Evolutionary conservation across 2,329 filamentous ascomycete species (phyloP).

Genomic region (Lachnellula willkommii): DNA sequence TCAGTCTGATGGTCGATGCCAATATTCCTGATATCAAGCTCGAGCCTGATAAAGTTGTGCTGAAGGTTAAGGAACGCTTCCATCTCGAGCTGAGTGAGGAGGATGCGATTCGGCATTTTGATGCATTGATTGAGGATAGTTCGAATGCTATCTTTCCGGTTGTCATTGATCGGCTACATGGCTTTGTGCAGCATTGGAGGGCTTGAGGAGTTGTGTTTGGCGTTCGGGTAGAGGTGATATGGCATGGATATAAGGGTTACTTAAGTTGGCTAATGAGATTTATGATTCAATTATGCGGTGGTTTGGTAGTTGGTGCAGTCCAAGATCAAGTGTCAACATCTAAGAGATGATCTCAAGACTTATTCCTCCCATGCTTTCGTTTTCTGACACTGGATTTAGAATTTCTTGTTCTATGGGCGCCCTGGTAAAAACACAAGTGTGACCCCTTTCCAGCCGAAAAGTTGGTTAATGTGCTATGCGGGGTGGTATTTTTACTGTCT

Average conservation of each 20-base stretch:
- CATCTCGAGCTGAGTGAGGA: constrained; percentile 88
- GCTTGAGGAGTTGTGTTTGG: constrained; percentile 41
- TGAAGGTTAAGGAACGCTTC: constrained; percentile 93
- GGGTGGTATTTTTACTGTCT: no score
- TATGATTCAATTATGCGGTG: no score
- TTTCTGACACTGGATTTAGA: no score
- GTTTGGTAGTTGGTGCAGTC: no score
- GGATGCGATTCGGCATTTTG: constrained; percentile 83
- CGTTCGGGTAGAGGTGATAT: background rate
- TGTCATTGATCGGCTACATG: constrained; percentile 91
- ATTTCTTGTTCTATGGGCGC: no score
- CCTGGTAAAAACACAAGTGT: no score
- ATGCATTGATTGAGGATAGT: constrained; percentile 84
- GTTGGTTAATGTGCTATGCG: no score
- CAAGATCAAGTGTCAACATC: no score
- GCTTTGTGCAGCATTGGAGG: constrained; percentile 85
- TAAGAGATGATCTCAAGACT: no score
- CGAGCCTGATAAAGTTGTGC: constrained; percentile 86
- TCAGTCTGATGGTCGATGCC: constrained; percentile 94
- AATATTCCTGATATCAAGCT: constrained; percentile 94
- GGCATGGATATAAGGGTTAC: background rate
- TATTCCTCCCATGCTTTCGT: no score
- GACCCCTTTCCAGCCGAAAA: no score
- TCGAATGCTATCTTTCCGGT: constrained; percentile 85
- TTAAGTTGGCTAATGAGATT: background rate